Base-by-base conservation (phyloP, 345 rosid genomes). In the Salix dunnii region DNA sequence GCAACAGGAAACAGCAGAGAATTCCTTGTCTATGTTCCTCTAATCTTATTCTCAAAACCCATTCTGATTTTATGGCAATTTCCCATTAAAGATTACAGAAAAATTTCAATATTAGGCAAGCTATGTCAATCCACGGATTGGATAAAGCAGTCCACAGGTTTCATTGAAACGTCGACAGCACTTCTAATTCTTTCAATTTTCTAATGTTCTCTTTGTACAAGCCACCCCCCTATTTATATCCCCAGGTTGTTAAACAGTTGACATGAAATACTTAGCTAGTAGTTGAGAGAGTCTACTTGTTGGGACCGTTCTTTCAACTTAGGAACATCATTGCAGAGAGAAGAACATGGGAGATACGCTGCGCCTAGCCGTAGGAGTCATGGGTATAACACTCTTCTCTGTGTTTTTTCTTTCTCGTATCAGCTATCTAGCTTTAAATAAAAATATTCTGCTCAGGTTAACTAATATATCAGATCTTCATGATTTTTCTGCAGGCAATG, bases 401-500 rank as follows among this genome's bases (percentile, higher is more conserved):
- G 6, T 28, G 42, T 40, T n/a, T 9, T 31, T 43, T 8, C 3
- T 55, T 18, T 23, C 38, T 40, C 7, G 28, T 25, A 23, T 43
- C 33, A 33, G 53, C 63, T 46, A 49, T 51, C 43, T 51, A 27
- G 31, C 17, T 68, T 30, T 14, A 38, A n/a, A 61, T 7, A 17
- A 25, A 60, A 60, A 1, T 51, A 48, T 9, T 30, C 25, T 60
- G 21, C 68, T 62, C 9, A 36, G 68, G 21, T 36, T 1, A 7
- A n/a, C 30, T 55, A 35, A 80, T 25, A 36, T 77, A 28, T 63
- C 25, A 72, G 78, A 40, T 64, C 20, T 76, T 36, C 27, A 12
- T 68, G 72, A 25, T 23, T 76, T 51, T 78, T 60, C 71, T 84
- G 83, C 92, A 95, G 99, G 97, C 74, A 95, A 91, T 81, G 97